Base-by-base conservation (phyloP, 1,139 yeast species). In the Scheffersomyces insectosa region DNA sequence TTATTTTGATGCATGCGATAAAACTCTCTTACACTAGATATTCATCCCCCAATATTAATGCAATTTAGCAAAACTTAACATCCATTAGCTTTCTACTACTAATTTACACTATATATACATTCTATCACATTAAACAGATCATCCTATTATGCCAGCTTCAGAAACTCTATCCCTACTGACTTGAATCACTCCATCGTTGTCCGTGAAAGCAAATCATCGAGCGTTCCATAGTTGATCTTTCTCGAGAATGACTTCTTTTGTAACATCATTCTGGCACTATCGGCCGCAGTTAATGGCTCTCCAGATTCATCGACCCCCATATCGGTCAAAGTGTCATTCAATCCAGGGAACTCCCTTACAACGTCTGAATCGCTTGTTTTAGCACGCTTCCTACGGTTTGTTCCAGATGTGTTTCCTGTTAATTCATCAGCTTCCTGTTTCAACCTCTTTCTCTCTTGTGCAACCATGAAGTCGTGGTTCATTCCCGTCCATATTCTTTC, bases 401-500 rank as follows among this genome's bases (percentile, higher is more conserved):
- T 67, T 8, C 76, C 81, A 3, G 82, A 73, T 1, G 87, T 82
- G 56, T 85, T 87, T 4, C 95, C 95, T 0, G 90, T 83, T 35
- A 85, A 72, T 46, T 80, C 82, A 66, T 95, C 99, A 0, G 97
- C 95, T 59, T 91, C 96, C 41, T 79, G 78, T 59, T 91, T 88
- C 50, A 91, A 74, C 49, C 93, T 72, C 61, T 89, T 90, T 54
- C 81, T 81, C 56, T 93, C 98, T 64, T 89, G 96, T 41, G 85
- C 95, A 23, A 89, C 65, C 45, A 93, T 70, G 57, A 83, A 95
- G 29, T 91, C 98, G 46, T 87, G 88, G 63, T 93, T 89, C 42
- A 88, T 73, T 1, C 95, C 90, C 44, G 87, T 81, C 98, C 99
- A 93, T 5, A 90, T 80, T 47, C 85, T 75, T 51, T 88, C 90